phyloP scores from a whole-genome alignment of 495 filamentous ascomycete species.

The Hamigera avellanea region DNA sequence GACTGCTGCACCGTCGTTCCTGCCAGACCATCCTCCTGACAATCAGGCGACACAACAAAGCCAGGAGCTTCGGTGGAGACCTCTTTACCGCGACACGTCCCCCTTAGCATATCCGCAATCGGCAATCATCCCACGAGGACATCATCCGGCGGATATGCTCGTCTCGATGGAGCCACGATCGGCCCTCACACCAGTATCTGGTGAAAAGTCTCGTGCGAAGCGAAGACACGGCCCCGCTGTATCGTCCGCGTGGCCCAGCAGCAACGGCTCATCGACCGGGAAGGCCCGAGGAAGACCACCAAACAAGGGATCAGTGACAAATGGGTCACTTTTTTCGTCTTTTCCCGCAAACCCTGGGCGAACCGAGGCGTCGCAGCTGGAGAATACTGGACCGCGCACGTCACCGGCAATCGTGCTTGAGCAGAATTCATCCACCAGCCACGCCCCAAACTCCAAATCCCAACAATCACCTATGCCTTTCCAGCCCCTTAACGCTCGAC shows the following conservation, averaged over 20 bases:
- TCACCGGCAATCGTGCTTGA: conserved; percentile 16
- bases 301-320: conserved; percentile 57
- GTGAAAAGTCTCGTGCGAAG: conserved; percentile 42
- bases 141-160: conserved; percentile 36
- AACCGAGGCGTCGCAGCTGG: conserved; percentile 19
- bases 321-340: conserved; percentile 78
- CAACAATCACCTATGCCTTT: conserved; percentile 21
- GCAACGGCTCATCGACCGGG: conserved; percentile 50
- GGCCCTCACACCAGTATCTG: conserved; percentile 49
- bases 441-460: conserved; percentile 10
- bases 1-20: conserved; percentile 30
- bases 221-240: conserved; percentile 86
- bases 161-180: conserved; percentile 54
- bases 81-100: conserved; percentile 42
- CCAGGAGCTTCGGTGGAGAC: conserved; percentile 37
- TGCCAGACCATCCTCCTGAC: conserved; percentile 13
- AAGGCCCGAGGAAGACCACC: conserved; percentile 80
- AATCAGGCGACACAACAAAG: conserved; percentile 13
- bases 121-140: conserved; percentile 55
- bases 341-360: conserved; percentile 63
- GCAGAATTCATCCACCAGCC: conserved; percentile 12
- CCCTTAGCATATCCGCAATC: conserved; percentile 66
- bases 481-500: conserved; percentile 11
- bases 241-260: conserved; percentile 86
- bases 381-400: conserved; percentile 14